These are phyloP conservation scores for Rheum nobile DNA, from an alignment of 148 eudicot genomes.

Conservation along the genomic window DNA sequence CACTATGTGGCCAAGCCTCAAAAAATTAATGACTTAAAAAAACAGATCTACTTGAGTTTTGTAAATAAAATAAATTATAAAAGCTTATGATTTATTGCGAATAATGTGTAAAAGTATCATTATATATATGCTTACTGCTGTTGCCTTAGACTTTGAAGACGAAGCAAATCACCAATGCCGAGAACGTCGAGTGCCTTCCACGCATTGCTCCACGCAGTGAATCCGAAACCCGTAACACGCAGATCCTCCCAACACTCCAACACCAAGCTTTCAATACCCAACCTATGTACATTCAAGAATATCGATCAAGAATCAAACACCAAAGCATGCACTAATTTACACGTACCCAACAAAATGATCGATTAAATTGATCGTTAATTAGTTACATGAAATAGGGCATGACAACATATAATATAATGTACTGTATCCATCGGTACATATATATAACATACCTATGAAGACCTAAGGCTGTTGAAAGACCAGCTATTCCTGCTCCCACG, in stretches of 20 bases:
- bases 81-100: too few species aligned
- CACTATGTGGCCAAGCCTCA: too few species aligned
- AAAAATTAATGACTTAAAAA: too few species aligned
- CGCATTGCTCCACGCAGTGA: not conserved
- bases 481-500: not conserved
- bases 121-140: not conserved
- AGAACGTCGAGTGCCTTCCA: not conserved
- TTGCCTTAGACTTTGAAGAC: not conserved
- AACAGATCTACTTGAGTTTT: too few species aligned
- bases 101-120: too few species aligned
- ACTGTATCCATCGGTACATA: too few species aligned
- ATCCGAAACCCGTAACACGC: not conserved
- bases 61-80: too few species aligned
- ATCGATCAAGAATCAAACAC: not conserved
- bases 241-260: not conserved
- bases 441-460: not conserved
- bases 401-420: too few species aligned
- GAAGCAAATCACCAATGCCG: not conserved
- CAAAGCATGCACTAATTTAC: too few species aligned
- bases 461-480: not conserved
- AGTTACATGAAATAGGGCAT: too few species aligned
- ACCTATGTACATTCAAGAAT: not conserved
- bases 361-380: too few species aligned
- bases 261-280: not conserved
- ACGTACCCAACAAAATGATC: too few species aligned